Percentiles rank a stretch among this genome's conserved stretches.
phyloP scores from a whole-genome alignment of 2,329 filamentous ascomycete species.

The Sordariomycetes sp. region DNA sequence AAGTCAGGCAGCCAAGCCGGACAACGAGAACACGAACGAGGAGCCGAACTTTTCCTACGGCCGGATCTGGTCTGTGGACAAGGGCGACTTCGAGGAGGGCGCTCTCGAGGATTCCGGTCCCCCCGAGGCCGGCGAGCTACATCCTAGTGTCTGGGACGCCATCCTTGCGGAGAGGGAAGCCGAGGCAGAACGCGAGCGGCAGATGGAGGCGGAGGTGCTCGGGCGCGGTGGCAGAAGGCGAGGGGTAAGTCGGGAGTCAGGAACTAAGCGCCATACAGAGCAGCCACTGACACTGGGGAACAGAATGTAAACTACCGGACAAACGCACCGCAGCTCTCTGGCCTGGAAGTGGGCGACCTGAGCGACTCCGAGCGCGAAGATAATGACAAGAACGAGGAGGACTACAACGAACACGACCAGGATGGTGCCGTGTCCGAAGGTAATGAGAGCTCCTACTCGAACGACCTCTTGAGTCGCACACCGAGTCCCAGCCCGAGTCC shows the following conservation, averaged over 20 bases:
- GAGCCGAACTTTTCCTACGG: slow-evolving; percentile 83
- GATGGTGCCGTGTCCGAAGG: neutral
- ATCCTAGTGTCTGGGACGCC: slow-evolving; percentile 72
- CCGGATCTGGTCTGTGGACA: slow-evolving; percentile 82
- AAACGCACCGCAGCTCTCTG: slow-evolving; percentile 7
- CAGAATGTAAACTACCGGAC: slow-evolving; percentile 16
- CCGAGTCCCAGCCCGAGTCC: neutral
- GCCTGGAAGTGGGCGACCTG: neutral
- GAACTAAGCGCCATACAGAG: neutral
- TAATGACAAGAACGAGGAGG: neutral
- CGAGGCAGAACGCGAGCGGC: slow-evolving; percentile 57
- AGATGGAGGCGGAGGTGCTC: slow-evolving; percentile 53
- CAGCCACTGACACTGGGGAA: slow-evolving; percentile 1
- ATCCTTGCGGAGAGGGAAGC: slow-evolving; percentile 76
- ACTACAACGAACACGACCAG: neutral
- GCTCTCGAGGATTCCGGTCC: slow-evolving; percentile 37
- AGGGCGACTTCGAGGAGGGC: slow-evolving; percentile 52
- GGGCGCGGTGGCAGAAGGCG: slow-evolving; percentile 74
- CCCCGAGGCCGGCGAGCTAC: slow-evolving; percentile 31
- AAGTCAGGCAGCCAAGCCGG: slow-evolving; percentile 47
- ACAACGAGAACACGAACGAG: slow-evolving; percentile 48
- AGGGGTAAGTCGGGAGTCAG: slow-evolving; percentile 17
- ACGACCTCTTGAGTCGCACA: neutral
- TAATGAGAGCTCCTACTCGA: neutral
- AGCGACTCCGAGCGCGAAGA: slow-evolving; percentile 3